Conservation (phyloP, 306 rosid species). For the Fragaria vesca region DNA sequence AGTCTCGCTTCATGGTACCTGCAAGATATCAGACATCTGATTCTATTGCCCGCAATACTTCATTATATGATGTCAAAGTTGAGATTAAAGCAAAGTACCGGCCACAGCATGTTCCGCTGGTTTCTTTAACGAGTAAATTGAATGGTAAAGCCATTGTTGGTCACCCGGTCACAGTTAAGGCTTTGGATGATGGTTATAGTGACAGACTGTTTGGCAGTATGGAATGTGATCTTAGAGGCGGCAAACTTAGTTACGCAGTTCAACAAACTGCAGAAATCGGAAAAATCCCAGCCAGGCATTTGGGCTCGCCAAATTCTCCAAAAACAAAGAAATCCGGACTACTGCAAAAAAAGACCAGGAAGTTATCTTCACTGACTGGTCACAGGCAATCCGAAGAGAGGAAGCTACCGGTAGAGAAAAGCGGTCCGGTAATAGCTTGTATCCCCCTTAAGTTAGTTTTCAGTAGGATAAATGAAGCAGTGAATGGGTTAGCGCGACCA, state of each 20-base stretch:
- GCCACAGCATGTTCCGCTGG: conserved; percentile 87
- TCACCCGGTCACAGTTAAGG: conserved; percentile 80
- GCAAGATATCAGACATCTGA: conserved; percentile 65
- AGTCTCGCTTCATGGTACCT: conserved; percentile 66
- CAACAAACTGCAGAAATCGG: conserved; percentile 33
- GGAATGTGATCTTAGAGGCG: conserved; percentile 34
- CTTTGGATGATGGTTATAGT: conserved; percentile 56
- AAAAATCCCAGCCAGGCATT: conserved; percentile 46
- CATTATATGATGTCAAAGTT: conserved; percentile 65
- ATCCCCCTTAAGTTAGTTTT: conserved; percentile 81
- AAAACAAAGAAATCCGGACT: conserved; percentile 64
- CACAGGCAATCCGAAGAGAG: conserved; percentile 58
- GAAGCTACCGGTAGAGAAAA: conserved; percentile 54
- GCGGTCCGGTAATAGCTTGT: conserved; percentile 76
- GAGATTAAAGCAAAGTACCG: conserved; percentile 73
- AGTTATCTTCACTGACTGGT: conserved; percentile 74
- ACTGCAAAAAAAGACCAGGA: conserved; percentile 71
- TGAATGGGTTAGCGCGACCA: conserved; percentile 63
- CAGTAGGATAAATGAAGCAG: conserved; percentile 85
- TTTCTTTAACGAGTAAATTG: conserved; percentile 87
- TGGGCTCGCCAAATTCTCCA: conserved; percentile 42
- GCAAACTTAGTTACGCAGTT: conserved; percentile 21
- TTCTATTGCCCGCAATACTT: conserved; percentile 46
- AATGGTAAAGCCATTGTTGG: conserved; percentile 87
- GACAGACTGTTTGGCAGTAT: conserved; percentile 40